Evolutionary conservation across 73 alveolate species (phyloP).

Genomic region (Symbiodinium natans): DNA sequence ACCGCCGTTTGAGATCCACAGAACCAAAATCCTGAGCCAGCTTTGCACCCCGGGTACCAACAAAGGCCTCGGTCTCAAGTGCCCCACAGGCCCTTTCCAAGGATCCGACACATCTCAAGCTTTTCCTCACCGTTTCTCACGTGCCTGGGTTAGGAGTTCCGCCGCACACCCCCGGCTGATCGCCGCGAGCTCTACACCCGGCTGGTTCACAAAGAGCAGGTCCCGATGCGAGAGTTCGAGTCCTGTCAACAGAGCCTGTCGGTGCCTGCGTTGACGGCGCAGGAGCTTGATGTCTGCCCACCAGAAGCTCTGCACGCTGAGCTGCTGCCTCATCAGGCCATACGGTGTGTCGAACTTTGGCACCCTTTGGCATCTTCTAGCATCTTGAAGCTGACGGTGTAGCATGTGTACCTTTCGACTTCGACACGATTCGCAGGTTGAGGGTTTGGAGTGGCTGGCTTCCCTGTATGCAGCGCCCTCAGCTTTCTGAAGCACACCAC

Average conservation of each 20-base stretch:
- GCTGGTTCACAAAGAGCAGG: background rate
- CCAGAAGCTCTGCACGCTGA: background rate
- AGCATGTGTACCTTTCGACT: too few species aligned
- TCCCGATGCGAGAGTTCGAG: background rate
- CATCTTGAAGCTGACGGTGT: too few species aligned
- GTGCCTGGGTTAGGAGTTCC: background rate
- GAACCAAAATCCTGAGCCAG: too few species aligned
- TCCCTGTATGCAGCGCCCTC: background rate
- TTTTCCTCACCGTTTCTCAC: too few species aligned
- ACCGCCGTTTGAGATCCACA: too few species aligned
- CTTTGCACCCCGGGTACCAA: too few species aligned
- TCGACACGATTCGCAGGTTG: too few species aligned
- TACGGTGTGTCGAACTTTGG: background rate
- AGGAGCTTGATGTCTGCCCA: background rate
- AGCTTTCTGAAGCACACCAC: background rate
- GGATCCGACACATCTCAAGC: too few species aligned
- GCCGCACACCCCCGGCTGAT: background rate
- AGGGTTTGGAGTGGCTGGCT: conserved; percentile 13
- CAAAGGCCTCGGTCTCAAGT: too few species aligned
- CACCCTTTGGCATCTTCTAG: background rate
- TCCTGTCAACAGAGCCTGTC: background rate
- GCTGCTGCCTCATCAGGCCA: background rate
- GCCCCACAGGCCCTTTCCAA: too few species aligned
- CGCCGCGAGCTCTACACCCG: conserved; percentile 13
- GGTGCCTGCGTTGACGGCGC: background rate